Evolutionary conservation across 257 asterid genomes (phyloP).

Genomic region (Capsicum chinense): DNA sequence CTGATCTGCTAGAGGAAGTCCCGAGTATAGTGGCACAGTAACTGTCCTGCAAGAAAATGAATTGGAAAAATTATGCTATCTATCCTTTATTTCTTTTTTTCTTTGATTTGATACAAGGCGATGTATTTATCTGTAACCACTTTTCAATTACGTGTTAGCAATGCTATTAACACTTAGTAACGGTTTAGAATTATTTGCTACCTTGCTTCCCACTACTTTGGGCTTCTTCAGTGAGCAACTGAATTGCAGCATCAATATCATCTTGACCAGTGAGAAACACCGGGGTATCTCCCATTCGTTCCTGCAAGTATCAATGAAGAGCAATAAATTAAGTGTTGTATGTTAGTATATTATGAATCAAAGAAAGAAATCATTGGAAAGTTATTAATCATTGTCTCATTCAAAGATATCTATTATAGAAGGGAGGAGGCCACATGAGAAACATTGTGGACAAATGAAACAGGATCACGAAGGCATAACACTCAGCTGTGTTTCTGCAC

Average conservation of each 20-base stretch:
- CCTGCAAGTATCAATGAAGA: conserved; percentile 49
- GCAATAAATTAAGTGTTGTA: neutral
- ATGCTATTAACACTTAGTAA: neutral
- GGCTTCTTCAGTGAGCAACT: conserved; percentile 85
- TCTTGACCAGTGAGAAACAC: conserved; percentile 97
- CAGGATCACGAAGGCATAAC: neutral
- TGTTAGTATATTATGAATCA: conserved; percentile 30
- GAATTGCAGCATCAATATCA: conserved; percentile 91
- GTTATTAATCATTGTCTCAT: neutral
- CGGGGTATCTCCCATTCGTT: conserved; percentile 84
- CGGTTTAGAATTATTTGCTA: conserved; percentile 25
- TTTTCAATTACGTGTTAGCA: neutral
- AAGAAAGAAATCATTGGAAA: conserved; percentile 12
- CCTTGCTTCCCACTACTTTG: conserved; percentile 61
- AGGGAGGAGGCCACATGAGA: neutral
- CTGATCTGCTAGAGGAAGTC: conserved; percentile 93
- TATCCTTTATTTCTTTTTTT: neutral
- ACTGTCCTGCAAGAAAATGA: conserved; percentile 58
- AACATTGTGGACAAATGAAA: neutral
- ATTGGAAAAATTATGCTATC: conserved; percentile 23
- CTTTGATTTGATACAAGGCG: neutral
- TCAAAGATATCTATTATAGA: neutral
- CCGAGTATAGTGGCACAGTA: conserved; percentile 87
- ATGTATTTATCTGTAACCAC: conserved; percentile 13
- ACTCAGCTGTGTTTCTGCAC: conserved; percentile 24